A percentile compares a stretch with the other conserved stretches of the same genome.
Conservation (phyloP, 345 rosid genomes). For the Eucalyptus cladocalyx region DNA sequence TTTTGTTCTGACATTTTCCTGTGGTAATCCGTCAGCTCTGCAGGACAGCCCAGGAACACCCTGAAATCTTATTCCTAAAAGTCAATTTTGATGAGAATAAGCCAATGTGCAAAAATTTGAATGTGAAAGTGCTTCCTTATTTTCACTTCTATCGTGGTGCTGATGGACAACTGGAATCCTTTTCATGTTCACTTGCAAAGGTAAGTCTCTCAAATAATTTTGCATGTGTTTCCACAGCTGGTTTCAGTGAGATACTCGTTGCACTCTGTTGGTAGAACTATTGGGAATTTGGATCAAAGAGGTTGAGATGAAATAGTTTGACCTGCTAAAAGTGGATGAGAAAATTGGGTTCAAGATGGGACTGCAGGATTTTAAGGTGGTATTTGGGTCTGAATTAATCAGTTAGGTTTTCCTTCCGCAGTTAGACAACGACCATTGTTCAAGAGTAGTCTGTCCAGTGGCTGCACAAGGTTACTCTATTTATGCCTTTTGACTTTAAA, state of each 20-base stretch:
- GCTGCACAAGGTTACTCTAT: background rate
- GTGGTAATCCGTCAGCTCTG: conserved; percentile 43
- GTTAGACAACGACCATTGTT: background rate
- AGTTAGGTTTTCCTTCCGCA: background rate
- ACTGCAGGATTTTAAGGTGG: background rate
- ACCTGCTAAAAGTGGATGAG: background rate
- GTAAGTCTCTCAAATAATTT: conserved; percentile 7
- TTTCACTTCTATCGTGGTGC: conserved; percentile 91
- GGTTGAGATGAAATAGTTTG: background rate
- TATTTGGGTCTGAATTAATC: background rate
- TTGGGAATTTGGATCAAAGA: background rate
- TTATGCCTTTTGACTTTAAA: background rate
- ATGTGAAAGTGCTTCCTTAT: conserved; percentile 79
- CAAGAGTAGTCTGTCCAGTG: background rate
- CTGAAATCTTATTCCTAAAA: conserved; percentile 69
- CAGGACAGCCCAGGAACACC: conserved; percentile 68
- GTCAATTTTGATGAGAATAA: conserved; percentile 89
- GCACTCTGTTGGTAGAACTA: background rate
- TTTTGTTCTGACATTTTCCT: background rate
- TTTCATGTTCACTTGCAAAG: conserved; percentile 88
- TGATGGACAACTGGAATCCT: conserved; percentile 75
- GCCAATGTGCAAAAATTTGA: conserved; percentile 87
- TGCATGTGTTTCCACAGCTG: background rate
- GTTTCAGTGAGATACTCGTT: background rate
- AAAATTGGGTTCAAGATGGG: background rate